phyloP scores from a whole-genome alignment of 371 early-diverging fungal genomes.

The Zopfochytrium polystomum region DNA sequence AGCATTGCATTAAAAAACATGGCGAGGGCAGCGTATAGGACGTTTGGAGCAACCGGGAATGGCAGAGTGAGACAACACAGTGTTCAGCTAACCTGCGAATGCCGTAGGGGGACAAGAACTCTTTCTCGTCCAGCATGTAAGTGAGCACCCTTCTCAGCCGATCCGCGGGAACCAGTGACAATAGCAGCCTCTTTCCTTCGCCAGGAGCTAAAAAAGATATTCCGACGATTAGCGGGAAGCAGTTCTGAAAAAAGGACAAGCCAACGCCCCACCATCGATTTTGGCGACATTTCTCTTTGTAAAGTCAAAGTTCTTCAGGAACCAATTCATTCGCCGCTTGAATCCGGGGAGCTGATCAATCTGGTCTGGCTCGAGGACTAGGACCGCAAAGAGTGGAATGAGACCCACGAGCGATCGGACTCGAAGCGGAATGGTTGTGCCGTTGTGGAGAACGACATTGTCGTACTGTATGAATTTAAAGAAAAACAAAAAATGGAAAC shows the following conservation, averaged over 20 bases:
- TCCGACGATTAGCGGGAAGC: background rate
- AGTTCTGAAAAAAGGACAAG: background rate
- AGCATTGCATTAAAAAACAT: too few species aligned
- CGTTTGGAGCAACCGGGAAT: too few species aligned
- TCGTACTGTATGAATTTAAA: constrained; percentile 31
- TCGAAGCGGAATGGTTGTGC: constrained; percentile 37
- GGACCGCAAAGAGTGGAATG: constrained; percentile 28
- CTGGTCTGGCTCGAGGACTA: constrained; percentile 25
- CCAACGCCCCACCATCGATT: constrained; percentile 5
- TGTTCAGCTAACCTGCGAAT: constrained; percentile 44
- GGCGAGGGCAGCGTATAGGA: too few species aligned
- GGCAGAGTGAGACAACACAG: constrained; percentile 12
- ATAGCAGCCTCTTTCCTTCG: constrained; percentile 33
- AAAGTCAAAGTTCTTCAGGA: constrained; percentile 29
- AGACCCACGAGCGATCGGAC: constrained; percentile 33
- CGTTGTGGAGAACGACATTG: constrained; percentile 41
- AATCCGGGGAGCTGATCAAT: constrained; percentile 25
- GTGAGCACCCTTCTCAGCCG: constrained; percentile 35
- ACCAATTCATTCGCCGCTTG: constrained; percentile 32
- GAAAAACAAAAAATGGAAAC: too few species aligned
- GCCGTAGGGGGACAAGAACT: constrained; percentile 46
- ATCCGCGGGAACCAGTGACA: constrained; percentile 39
- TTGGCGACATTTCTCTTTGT: constrained; percentile 22
- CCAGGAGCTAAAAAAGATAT: constrained; percentile 22
- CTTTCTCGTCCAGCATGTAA: constrained; percentile 45